phyloP scores from a whole-genome alignment of 2,329 filamentous ascomycete species.

The Pestalotiopsis sp. region DNA sequence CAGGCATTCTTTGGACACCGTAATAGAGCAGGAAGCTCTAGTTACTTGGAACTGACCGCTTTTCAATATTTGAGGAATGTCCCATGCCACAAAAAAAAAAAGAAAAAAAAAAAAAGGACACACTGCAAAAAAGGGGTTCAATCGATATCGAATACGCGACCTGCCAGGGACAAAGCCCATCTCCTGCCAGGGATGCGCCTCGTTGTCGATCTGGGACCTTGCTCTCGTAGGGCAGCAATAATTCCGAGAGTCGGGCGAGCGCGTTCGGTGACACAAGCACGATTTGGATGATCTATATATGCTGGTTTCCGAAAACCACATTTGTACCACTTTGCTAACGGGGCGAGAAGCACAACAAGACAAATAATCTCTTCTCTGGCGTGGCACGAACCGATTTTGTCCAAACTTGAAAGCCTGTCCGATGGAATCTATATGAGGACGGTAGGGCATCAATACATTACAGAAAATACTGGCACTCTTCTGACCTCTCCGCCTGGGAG shows the following conservation, averaged over 20 bases:
- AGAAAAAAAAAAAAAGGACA: background rate
- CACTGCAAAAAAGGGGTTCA: background rate
- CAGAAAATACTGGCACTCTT: background rate
- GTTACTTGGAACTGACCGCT: too few species aligned
- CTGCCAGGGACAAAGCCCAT: background rate
- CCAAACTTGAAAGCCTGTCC: too few species aligned
- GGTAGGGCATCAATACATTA: conserved; percentile 2
- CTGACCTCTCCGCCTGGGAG: background rate
- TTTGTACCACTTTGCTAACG: background rate
- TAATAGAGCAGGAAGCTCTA: too few species aligned
- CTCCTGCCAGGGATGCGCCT: too few species aligned
- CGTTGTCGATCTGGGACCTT: background rate
- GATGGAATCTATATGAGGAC: background rate
- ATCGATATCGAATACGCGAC: background rate
- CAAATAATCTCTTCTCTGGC: too few species aligned
- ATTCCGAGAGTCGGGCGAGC: background rate
- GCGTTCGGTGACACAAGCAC: background rate
- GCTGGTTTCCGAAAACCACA: background rate
- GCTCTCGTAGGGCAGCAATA: background rate
- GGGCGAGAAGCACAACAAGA: background rate
- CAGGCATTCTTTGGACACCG: too few species aligned
- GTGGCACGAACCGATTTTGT: too few species aligned
- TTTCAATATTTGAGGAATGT: too few species aligned
- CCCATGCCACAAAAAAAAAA: too few species aligned
- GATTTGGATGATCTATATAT: background rate